A percentile compares a stretch with the other conserved stretches of the same genome.
Evolutionary conservation across 2,329 filamentous ascomycete genomes (phyloP).

Genomic region (Aspergillus sojae): DNA sequence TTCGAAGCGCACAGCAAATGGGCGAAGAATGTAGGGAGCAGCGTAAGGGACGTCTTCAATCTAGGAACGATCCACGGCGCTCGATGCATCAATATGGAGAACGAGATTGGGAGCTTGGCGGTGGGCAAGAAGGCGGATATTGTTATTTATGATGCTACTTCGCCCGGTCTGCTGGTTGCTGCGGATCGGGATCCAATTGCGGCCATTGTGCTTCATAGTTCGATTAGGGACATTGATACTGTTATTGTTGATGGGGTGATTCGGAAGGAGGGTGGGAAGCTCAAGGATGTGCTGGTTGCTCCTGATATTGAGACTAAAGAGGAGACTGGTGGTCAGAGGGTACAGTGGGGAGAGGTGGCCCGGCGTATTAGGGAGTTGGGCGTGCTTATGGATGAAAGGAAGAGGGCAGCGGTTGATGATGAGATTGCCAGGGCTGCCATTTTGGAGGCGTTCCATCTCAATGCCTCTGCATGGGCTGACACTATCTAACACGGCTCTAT

Average conservation of each 20-base stretch:
- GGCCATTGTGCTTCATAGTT: conserved; percentile 33
- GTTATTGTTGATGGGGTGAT: conserved; percentile 33
- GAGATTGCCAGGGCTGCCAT: neutral
- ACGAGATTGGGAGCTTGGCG: conserved; percentile 28
- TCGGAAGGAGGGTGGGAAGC: conserved; percentile 19
- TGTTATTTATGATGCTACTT: conserved; percentile 30
- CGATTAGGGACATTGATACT: conserved; percentile 27
- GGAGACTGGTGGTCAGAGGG: neutral
- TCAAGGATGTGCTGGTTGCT: conserved; percentile 9
- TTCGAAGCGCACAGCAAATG: conserved; percentile 13
- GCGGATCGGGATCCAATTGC: conserved; percentile 30
- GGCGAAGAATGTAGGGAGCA: conserved; percentile 15
- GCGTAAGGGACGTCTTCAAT: conserved; percentile 29
- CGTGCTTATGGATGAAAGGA: neutral
- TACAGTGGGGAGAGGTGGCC: conserved; percentile 7
- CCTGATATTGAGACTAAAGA: conserved; percentile 10
- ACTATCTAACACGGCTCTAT: neutral
- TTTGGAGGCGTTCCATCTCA: neutral
- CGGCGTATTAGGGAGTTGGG: neutral
- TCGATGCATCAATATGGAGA: conserved; percentile 28
- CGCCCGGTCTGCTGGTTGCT: conserved; percentile 31
- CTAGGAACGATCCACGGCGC: conserved; percentile 36
- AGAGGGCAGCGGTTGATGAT: neutral
- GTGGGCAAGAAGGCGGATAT: conserved; percentile 35
- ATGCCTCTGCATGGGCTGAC: neutral